Evolutionary conservation across 2,329 filamentous ascomycete genomes (phyloP).

Genomic region (Talaromyces sp.): DNA sequence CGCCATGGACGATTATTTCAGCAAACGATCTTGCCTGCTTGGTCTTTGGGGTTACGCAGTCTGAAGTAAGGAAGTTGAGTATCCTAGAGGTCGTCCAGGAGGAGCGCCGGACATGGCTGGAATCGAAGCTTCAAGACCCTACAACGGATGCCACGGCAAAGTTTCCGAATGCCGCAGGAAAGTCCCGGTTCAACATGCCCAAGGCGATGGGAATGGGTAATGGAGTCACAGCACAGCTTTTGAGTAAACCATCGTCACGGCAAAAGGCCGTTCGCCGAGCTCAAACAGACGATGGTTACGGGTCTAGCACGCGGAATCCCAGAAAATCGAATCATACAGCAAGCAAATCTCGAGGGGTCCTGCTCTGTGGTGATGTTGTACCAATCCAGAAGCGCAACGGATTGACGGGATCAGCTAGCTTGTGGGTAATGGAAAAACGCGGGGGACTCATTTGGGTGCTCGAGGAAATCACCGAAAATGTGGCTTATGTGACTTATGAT

Average conservation of each 20-base stretch:
- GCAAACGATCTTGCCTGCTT: constrained; percentile 95
- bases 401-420: constrained; percentile 79
- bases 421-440: constrained; percentile 98
- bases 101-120: constrained; percentile 82
- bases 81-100: constrained; percentile 92
- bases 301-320: constrained; percentile 42
- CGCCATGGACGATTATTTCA: constrained; percentile 92
- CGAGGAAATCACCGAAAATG: constrained; percentile 94
- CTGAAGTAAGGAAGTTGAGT: constrained; percentile 88
- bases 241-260: constrained; percentile 71
- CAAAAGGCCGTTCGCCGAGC: constrained; percentile 41
- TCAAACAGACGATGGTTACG: constrained; percentile 55
- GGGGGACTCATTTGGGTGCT: constrained; percentile 94
- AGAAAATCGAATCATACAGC: constrained; percentile 60
- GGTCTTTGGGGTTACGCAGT: constrained; percentile 97
- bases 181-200: constrained; percentile 29
- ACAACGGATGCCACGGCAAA: constrained; percentile 44
- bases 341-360: constrained; percentile 76
- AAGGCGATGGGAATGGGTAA: constrained; percentile 60
- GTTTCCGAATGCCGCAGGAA: constrained; percentile 27
- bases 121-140: constrained; percentile 69
- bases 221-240: constrained; percentile 78
- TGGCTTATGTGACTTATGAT: constrained; percentile 70
- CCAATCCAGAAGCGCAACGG: constrained; percentile 96
- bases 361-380: constrained; percentile 95